phyloP scores from a whole-genome alignment of 306 rosid genomes.

The Prunus kanzakura region DNA sequence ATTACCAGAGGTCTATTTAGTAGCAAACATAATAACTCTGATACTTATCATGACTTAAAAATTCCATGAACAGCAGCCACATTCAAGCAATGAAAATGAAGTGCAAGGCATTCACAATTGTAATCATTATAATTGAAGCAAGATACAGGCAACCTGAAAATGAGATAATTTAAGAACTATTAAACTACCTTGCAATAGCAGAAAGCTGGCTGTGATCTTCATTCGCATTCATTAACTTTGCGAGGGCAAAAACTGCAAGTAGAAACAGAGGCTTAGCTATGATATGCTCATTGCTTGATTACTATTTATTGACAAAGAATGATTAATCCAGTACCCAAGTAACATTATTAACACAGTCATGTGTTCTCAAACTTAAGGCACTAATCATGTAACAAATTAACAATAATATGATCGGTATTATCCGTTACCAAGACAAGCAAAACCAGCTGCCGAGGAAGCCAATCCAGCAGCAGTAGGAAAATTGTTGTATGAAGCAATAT shows the following conservation, averaged over 20 bases:
- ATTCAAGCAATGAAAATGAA: neutral
- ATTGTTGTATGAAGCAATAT: constrained; percentile 90
- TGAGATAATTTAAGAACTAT: neutral
- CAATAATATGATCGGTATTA: neutral
- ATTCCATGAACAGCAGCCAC: neutral
- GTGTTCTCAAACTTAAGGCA: neutral
- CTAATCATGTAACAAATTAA: neutral
- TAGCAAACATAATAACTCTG: neutral
- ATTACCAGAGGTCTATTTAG: neutral
- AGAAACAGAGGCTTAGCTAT: constrained; percentile 9
- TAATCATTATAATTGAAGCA: neutral
- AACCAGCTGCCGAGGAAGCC: constrained; percentile 98
- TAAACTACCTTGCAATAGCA: constrained; percentile 78
- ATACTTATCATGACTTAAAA: neutral
- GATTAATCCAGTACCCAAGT: neutral
- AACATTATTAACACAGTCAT: neutral
- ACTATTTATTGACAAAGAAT: neutral
- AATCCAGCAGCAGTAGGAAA: constrained; percentile 99
- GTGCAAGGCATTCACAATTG: neutral
- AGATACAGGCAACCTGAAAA: constrained; percentile 18
- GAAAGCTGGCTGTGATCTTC: constrained; percentile 93
- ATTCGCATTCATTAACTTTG: constrained; percentile 86
- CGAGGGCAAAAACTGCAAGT: constrained; percentile 81
- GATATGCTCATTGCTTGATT: neutral
- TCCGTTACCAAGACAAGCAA: constrained; percentile 85